Evolutionary conservation across 1,284 basidiomycete species (phyloP).

Genomic region (Agroathelia rolfsii): DNA sequence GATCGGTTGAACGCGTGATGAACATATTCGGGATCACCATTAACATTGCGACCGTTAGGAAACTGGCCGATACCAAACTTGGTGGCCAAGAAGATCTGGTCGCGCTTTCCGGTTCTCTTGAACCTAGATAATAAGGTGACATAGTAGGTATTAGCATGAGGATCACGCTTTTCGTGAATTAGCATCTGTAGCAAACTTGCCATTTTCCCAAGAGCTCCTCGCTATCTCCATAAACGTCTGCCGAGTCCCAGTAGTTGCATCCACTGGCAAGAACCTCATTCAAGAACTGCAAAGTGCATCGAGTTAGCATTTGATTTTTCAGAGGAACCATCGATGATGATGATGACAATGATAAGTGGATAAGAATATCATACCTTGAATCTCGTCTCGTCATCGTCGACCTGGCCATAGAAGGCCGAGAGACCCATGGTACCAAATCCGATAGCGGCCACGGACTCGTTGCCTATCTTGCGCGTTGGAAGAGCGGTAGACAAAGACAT

Average conservation of each 20-base stretch:
- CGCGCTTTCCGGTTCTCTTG: slow-evolving; percentile 32
- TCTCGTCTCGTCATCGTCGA: slow-evolving; percentile 29
- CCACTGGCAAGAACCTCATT: slow-evolving; percentile 29
- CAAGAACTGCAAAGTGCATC: slow-evolving; percentile 21
- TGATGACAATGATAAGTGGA: too few species aligned
- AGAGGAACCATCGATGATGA: too few species aligned
- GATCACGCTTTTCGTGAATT: too few species aligned
- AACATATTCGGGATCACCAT: slow-evolving; percentile 26
- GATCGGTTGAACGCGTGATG: slow-evolving; percentile 25
- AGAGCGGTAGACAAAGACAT: too few species aligned
- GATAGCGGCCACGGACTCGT: slow-evolving; percentile 20
- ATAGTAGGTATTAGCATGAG: too few species aligned
- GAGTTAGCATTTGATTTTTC: not conserved
- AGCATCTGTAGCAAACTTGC: slow-evolving; percentile 13
- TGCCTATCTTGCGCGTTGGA: slow-evolving; percentile 20
- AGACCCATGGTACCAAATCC: slow-evolving; percentile 31
- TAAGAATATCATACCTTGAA: slow-evolving; percentile 28
- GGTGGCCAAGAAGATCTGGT: slow-evolving; percentile 36
- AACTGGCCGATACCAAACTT: slow-evolving; percentile 17
- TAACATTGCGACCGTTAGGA: too few species aligned
- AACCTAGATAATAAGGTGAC: slow-evolving; percentile 22
- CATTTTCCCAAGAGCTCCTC: slow-evolving; percentile 37
- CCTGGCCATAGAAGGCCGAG: slow-evolving; percentile 24
- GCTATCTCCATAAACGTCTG: slow-evolving; percentile 32
- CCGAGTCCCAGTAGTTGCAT: slow-evolving; percentile 33